A percentile compares a stretch with the other conserved stretches of the same genome.
Evolutionary conservation across 2,329 filamentous ascomycete species (phyloP).

Genomic region (Exophiala dermatitidis): DNA sequence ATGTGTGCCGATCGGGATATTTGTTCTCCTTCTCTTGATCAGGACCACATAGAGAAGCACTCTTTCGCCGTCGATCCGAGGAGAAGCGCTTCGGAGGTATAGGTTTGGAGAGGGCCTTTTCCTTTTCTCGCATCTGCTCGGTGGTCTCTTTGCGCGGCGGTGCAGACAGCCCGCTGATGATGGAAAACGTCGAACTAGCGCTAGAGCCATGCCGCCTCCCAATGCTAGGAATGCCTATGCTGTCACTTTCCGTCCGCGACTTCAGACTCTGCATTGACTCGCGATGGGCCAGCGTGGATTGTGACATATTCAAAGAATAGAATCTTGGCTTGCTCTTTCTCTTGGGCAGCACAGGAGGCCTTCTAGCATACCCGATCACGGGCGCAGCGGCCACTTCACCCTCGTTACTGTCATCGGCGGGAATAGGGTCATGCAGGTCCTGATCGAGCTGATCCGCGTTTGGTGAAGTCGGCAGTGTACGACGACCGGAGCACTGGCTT

Average conservation of each 20-base stretch:
- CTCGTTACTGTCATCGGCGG: constrained; percentile 19
- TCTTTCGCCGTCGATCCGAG: constrained; percentile 16
- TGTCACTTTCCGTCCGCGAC: constrained; percentile 20
- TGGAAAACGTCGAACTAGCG: constrained; percentile 18
- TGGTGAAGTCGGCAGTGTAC: constrained; percentile 1
- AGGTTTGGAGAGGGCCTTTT: constrained; percentile 12
- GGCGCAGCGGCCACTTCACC: constrained; percentile 20
- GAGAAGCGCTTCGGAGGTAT: constrained; percentile 15
- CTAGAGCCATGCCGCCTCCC: constrained; percentile 20
- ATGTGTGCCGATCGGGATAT: constrained; percentile 10
- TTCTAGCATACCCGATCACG: constrained; percentile 21
- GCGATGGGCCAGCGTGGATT: constrained; percentile 10
- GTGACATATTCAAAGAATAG: constrained; percentile 13
- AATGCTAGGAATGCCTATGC: constrained; percentile 19
- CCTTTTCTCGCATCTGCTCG: constrained; percentile 18
- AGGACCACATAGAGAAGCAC: constrained; percentile 17
- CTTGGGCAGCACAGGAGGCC: constrained; percentile 16
- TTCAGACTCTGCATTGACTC: constrained; percentile 22
- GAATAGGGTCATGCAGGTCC: constrained; percentile 11
- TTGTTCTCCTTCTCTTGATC: constrained; percentile 19
- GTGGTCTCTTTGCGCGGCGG: constrained; percentile 9
- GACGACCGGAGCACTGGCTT: not conserved
- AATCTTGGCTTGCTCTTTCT: constrained; percentile 14
- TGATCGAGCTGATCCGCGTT: constrained; percentile 18
- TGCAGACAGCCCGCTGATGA: constrained; percentile 16